Evolutionary conservation across 2,329 filamentous ascomycete species (phyloP).

Genomic region (Graphilbum sp.): DNA sequence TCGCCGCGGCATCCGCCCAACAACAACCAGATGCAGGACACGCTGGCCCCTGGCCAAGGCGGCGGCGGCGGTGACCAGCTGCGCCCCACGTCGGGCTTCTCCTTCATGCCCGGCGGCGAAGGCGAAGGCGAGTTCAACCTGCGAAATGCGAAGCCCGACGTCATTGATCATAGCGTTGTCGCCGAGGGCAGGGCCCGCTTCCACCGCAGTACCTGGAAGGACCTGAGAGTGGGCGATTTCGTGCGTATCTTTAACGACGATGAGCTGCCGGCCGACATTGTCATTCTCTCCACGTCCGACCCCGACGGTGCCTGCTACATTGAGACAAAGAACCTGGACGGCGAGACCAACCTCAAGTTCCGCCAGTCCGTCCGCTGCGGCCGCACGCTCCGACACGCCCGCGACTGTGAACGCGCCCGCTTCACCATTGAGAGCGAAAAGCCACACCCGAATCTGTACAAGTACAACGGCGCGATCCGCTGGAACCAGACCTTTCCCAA

Average conservation of each 20-base stretch:
- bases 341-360: conserved; percentile 94
- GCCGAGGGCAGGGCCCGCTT: conserved; percentile 62
- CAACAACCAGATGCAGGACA: conserved; percentile 15
- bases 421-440: conserved; percentile 83
- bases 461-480: conserved; percentile 77
- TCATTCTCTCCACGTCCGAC: conserved; percentile 86
- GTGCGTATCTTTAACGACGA: conserved; percentile 94
- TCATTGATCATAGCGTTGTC: conserved; percentile 57
- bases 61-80: conserved; percentile 16
- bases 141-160: conserved; percentile 30
- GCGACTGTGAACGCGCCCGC: conserved; percentile 78
- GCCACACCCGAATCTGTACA: conserved; percentile 86
- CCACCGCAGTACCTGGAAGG: conserved; percentile 91
- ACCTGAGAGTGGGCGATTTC: conserved; percentile 85
- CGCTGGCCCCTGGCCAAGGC: conserved; percentile 22
- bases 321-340: conserved; percentile 95
- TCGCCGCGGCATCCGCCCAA: conserved; percentile 40
- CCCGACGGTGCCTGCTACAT: conserved; percentile 91
- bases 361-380: conserved; percentile 80
- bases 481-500: conserved; percentile 60
- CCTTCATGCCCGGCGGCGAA: conserved; percentile 19
- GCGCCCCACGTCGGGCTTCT: conserved; percentile 16
- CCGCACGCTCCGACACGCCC: conserved; percentile 66
- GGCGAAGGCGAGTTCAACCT: conserved; percentile 15
- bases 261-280: conserved; percentile 82